phyloP scores from a whole-genome alignment of 75 land plant genomes.

The Cryptomeria japonica region DNA sequence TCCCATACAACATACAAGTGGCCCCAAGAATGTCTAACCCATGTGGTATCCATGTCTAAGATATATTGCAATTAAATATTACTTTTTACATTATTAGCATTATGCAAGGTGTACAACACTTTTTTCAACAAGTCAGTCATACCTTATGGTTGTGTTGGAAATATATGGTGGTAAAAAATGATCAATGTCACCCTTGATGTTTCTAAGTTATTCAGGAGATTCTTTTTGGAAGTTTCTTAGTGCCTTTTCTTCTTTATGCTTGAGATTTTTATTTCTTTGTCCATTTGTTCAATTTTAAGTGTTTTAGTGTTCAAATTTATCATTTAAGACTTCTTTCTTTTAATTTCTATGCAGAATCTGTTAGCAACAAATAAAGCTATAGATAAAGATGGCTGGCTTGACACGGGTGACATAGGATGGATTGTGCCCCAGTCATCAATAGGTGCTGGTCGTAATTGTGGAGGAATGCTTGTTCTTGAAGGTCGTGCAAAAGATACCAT shows the following conservation, averaged over 20 bases:
- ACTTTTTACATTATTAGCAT: no score
- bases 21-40: no score
- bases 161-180: neutral
- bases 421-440: conserved; percentile 55
- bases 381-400: conserved; percentile 83
- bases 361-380: conserved; percentile 59
- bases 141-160: neutral
- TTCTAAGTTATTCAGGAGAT: neutral
- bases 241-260: neutral
- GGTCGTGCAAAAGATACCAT: conserved; percentile 97
- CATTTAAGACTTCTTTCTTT: conserved; percentile 9
- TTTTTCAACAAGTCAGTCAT: neutral
- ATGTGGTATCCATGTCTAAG: no score
- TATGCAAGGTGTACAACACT: no score
- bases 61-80: no score
- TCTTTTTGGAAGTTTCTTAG: neutral
- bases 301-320: neutral
- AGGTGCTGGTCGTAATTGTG: conserved; percentile 77
- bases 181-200: neutral
- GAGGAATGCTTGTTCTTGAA: conserved; percentile 83
- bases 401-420: conserved; percentile 97
- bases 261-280: neutral
- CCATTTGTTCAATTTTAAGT: neutral
- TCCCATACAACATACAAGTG: no score
- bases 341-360: conserved; percentile 51